Evolutionary conservation across 2,329 filamentous ascomycete genomes (phyloP).

Genomic region (Venturiaceae sp.): DNA sequence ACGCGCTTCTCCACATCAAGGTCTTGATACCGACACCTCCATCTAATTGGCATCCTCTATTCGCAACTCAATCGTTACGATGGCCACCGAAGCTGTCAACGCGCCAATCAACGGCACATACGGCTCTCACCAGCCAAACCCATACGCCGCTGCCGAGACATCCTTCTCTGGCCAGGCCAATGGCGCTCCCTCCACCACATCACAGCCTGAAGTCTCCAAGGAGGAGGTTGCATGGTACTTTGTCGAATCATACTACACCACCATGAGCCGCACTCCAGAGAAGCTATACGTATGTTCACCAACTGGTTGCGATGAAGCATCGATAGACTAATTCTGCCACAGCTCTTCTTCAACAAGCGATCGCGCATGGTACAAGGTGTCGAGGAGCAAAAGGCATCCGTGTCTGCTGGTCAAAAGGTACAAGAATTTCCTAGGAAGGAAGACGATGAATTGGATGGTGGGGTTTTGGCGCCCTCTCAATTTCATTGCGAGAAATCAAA

Average conservation of each 20-base stretch:
- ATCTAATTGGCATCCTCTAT: neutral
- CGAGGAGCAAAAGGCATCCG: slow-evolving; percentile 79
- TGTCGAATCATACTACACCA: slow-evolving; percentile 98
- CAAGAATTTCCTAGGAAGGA: slow-evolving; percentile 22
- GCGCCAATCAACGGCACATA: slow-evolving; percentile 41
- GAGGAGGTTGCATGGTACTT: slow-evolving; percentile 99
- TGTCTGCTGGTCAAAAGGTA: slow-evolving; percentile 82
- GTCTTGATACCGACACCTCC: neutral
- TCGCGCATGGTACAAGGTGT: slow-evolving; percentile 91
- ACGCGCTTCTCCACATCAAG: neutral
- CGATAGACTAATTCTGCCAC: slow-evolving; percentile 14
- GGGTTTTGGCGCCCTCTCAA: neutral
- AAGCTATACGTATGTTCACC: slow-evolving; percentile 60
- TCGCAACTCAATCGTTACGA: neutral
- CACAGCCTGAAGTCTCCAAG: slow-evolving; percentile 39
- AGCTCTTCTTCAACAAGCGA: slow-evolving; percentile 90
- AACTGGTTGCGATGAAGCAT: neutral
- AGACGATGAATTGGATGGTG: neutral
- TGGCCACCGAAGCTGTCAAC: slow-evolving; percentile 21
- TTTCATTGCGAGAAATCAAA: neutral
- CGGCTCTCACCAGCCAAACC: slow-evolving; percentile 25
- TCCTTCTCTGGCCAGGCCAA: slow-evolving; percentile 22
- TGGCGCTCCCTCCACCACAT: slow-evolving; percentile 18
- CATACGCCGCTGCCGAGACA: slow-evolving; percentile 27
- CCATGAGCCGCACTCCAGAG: slow-evolving; percentile 84